A percentile compares a stretch with the other conserved stretches of the same genome.
Evolutionary conservation across 2,329 filamentous ascomycete species (phyloP).

Genomic region (Mycosphaerella arachidis): DNA sequence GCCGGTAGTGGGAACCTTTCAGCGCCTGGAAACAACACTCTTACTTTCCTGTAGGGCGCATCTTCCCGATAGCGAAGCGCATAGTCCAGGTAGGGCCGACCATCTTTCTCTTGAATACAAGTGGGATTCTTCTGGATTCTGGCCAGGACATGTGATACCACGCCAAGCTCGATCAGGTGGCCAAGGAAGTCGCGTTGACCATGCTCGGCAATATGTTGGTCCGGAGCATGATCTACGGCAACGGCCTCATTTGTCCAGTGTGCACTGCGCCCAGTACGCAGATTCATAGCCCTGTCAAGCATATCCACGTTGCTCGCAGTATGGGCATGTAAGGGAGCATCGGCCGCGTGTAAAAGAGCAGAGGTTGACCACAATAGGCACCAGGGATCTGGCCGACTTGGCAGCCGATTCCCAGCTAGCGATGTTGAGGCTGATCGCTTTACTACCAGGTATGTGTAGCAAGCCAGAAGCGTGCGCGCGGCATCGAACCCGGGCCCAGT

Average conservation of each 20-base stretch:
- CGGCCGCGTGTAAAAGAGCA: neutral
- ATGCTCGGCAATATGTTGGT: neutral
- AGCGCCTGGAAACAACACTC: neutral
- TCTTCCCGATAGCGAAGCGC: neutral
- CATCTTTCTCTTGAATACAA: neutral
- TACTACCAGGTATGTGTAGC: neutral
- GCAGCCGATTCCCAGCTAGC: too few relatives aligned
- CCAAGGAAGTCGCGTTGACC: neutral
- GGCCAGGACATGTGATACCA: neutral
- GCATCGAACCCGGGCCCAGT: neutral
- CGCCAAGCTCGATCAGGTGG: neutral
- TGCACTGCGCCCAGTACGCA: too few relatives aligned
- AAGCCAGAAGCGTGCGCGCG: neutral
- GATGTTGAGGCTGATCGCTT: neutral
- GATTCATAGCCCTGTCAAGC: too few relatives aligned
- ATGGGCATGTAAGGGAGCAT: neutral
- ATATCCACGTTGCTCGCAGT: too few relatives aligned
- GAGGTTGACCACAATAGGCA: too few relatives aligned
- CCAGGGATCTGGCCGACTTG: too few relatives aligned
- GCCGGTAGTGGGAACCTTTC: neutral
- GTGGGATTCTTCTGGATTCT: neutral
- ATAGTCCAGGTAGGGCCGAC: neutral
- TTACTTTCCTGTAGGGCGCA: neutral
- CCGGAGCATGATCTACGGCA: neutral
- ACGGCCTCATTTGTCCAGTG: neutral